Percentiles rank a stretch among this genome's conserved stretches.
phyloP scores from a whole-genome alignment of 2,329 filamentous ascomycete species.

The Didymella glomerata region DNA sequence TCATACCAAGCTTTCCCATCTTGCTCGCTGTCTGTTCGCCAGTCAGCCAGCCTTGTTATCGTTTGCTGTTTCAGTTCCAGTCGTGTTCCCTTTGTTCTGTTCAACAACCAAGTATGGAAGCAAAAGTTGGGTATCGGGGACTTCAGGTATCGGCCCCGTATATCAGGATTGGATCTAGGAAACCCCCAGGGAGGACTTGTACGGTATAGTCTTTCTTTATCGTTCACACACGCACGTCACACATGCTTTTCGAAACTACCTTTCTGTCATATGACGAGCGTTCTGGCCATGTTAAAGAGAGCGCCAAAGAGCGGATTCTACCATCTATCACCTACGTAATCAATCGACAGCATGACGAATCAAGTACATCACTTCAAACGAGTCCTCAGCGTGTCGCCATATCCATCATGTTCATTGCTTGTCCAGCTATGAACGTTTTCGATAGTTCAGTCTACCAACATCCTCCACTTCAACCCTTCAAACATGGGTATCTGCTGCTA shows the following conservation, averaged over 20 bases:
- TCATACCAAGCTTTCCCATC: constrained; percentile 11
- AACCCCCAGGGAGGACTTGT: constrained; percentile 22
- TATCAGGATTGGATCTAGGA: constrained; percentile 7
- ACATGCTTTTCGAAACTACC: neutral
- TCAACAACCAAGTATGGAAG: constrained; percentile 10
- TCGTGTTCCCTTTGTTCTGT: neutral
- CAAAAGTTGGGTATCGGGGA: constrained; percentile 26
- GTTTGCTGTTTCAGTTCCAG: constrained; percentile 1
- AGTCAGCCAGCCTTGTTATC: constrained; percentile 1
- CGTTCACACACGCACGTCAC: neutral
- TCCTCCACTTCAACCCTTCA: neutral
- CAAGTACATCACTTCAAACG: neutral
- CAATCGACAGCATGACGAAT: constrained; percentile 14
- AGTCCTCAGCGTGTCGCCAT: neutral
- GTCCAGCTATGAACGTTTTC: neutral
- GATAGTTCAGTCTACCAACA: neutral
- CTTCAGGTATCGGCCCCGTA: constrained; percentile 14
- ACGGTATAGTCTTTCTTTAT: constrained; percentile 37
- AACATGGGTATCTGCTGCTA: neutral
- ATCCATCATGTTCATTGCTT: neutral
- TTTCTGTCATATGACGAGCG: constrained; percentile 1
- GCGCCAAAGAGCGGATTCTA: neutral
- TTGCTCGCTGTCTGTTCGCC: constrained; percentile 4
- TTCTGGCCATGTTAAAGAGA: neutral
- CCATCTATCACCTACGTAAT: constrained; percentile 19